A percentile compares a stretch with the other conserved stretches of the same genome.
These are phyloP conservation scores for Trichoderma sp. DNA, from an alignment of 2,329 filamentous ascomycete species.

Conservation along the genomic window DNA sequence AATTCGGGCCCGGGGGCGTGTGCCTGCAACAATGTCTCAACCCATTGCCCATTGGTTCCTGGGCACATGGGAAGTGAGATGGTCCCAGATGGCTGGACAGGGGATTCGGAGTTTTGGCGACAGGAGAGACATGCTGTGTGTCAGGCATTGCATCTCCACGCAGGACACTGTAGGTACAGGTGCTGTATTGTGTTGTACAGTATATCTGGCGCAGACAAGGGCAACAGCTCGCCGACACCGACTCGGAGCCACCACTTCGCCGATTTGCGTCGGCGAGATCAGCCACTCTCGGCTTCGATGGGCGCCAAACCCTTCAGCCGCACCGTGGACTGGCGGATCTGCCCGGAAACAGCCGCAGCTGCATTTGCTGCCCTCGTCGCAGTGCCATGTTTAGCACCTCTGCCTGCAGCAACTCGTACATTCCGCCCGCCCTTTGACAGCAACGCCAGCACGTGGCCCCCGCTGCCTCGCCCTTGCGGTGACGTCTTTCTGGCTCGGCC, in stretches of 20 bases:
- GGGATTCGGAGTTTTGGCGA: conserved; percentile 18
- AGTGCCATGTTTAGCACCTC: too few species aligned
- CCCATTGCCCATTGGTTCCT: not conserved
- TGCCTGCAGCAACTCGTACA: too few species aligned
- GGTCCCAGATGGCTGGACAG: conserved; percentile 27
- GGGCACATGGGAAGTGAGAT: conserved; percentile 30
- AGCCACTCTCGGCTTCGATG: conserved; percentile 3
- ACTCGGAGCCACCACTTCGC: not conserved
- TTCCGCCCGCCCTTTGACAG: conserved; percentile 10
- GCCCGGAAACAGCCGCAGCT: conserved; percentile 13
- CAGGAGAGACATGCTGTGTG: not conserved
- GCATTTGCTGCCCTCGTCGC: too few species aligned
- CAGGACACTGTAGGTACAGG: too few species aligned
- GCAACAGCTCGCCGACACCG: not conserved
- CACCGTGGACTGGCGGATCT: conserved; percentile 19
- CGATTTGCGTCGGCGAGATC: conserved; percentile 2
- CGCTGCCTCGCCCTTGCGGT: conserved; percentile 12
- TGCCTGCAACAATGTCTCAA: not conserved
- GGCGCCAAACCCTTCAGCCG: conserved; percentile 13
- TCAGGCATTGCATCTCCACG: not conserved
- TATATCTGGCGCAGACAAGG: conserved; percentile 1
- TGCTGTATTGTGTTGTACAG: too few species aligned
- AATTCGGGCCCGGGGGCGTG: conserved; percentile 1
- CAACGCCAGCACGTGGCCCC: conserved; percentile 19
- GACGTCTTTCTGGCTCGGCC: not conserved